Percentiles rank a stretch among this genome's conserved stretches.
Conservation (phyloP, 805 yeast genomes). For the Candida awuae region DNA sequence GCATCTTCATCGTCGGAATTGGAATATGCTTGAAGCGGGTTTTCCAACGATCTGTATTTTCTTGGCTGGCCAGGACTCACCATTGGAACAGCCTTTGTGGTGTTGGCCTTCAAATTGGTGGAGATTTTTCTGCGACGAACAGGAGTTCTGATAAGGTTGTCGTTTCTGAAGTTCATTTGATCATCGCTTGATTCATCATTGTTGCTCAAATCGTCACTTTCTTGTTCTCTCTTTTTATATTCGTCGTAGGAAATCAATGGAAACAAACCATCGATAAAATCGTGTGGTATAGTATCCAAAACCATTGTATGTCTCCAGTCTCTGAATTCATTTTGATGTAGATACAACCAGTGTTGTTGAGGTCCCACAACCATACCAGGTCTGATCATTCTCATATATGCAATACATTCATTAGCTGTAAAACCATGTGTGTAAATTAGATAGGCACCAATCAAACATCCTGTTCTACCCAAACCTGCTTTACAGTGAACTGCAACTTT, state of each 20-base stretch:
- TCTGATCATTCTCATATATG: constrained; percentile 89
- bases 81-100: constrained; percentile 72
- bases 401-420: constrained; percentile 95
- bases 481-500: constrained; percentile 98
- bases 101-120: constrained; percentile 45
- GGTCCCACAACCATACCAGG: constrained; percentile 99
- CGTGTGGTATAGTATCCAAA: constrained; percentile 58
- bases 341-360: constrained; percentile 96
- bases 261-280: constrained; percentile 57
- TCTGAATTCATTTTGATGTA: constrained; percentile 91
- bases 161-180: constrained; percentile 16
- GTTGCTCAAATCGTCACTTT: constrained; percentile 18
- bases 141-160: constrained; percentile 56
- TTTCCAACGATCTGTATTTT: constrained; percentile 40
- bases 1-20: constrained; percentile 31
- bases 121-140: constrained; percentile 64
- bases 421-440: constrained; percentile 93
- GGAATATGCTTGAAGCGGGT: constrained; percentile 25
- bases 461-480: constrained; percentile 97
- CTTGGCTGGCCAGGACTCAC: constrained; percentile 98
- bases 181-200: constrained; percentile 22
- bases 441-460: constrained; percentile 96
- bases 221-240: constrained; percentile 40
- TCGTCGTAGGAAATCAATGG: constrained; percentile 57
- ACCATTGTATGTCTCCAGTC: constrained; percentile 95